phyloP scores from a whole-genome alignment of 2,329 filamentous ascomycete species.

The Bretziella fagacearum region DNA sequence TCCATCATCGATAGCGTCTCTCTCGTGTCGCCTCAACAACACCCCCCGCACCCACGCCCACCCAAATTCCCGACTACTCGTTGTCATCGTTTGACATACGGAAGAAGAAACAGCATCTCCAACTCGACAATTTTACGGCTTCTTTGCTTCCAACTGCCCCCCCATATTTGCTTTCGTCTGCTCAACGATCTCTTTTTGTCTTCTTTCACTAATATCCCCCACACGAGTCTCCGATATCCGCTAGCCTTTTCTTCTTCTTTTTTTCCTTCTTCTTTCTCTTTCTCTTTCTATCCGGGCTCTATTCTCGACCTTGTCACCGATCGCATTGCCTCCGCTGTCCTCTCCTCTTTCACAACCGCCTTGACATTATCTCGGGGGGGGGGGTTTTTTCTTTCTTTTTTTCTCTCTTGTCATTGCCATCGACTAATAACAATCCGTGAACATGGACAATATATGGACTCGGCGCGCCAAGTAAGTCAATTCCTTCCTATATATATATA shows the following conservation, averaged over 20 bases:
- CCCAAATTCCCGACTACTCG: too few relatives aligned
- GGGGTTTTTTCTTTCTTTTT: constrained; percentile 13
- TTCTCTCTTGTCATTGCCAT: constrained; percentile 20
- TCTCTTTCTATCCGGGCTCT: constrained; percentile 1
- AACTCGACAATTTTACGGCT: too few relatives aligned
- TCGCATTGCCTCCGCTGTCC: constrained; percentile 14
- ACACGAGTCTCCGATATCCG: background rate
- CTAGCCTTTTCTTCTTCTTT: background rate
- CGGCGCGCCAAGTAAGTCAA: constrained; percentile 61
- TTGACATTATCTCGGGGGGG: background rate
- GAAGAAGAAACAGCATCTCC: too few relatives aligned
- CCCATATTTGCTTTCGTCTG: background rate
- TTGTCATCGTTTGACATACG: too few relatives aligned
- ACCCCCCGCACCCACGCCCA: too few relatives aligned
- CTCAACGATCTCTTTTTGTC: background rate
- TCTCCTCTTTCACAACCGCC: background rate
- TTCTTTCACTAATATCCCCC: background rate
- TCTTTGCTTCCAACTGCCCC: too few relatives aligned
- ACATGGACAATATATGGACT: constrained; percentile 56
- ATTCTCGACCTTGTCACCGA: constrained; percentile 15
- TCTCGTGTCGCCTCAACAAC: too few relatives aligned
- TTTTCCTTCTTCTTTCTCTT: background rate
- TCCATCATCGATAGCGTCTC: too few relatives aligned
- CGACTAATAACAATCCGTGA: constrained; percentile 17
- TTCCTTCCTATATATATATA: background rate